Conservation (phyloP, 306 rosid species). For the Ammopiptanthus mongolicus region DNA sequence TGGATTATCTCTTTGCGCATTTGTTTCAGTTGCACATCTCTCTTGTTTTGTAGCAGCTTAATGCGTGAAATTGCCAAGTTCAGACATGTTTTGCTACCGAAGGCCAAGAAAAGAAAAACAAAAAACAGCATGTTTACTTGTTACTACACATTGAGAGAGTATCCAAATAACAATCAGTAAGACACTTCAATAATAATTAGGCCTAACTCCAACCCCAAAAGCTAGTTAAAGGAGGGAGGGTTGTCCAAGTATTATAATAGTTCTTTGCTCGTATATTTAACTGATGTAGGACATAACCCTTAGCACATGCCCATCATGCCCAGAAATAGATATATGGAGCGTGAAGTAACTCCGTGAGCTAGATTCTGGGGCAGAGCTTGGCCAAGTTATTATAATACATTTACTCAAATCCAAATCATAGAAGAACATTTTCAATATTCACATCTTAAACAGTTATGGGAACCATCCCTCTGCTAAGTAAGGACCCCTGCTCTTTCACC, state of each 20-base stretch:
- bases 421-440: background rate
- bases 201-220: too few species aligned
- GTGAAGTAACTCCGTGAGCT: background rate
- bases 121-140: background rate
- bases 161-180: background rate
- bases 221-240: too few species aligned
- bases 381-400: background rate
- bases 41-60: constrained; percentile 90
- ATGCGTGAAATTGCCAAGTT: constrained; percentile 80
- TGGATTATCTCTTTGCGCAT: constrained; percentile 95
- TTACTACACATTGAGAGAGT: background rate
- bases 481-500: background rate
- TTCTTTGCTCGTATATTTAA: background rate
- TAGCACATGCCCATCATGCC: background rate
- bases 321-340: background rate
- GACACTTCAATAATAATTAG: background rate
- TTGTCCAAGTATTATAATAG: too few species aligned
- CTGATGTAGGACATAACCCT: too few species aligned
- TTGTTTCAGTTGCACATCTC: constrained; percentile 79
- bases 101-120: background rate
- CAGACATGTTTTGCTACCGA: constrained; percentile 81
- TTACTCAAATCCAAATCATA: background rate
- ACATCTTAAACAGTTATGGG: background rate
- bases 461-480: background rate
- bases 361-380: background rate